Base-by-base conservation (phyloP, 305 asterid genomes). In the Withania somnifera region DNA sequence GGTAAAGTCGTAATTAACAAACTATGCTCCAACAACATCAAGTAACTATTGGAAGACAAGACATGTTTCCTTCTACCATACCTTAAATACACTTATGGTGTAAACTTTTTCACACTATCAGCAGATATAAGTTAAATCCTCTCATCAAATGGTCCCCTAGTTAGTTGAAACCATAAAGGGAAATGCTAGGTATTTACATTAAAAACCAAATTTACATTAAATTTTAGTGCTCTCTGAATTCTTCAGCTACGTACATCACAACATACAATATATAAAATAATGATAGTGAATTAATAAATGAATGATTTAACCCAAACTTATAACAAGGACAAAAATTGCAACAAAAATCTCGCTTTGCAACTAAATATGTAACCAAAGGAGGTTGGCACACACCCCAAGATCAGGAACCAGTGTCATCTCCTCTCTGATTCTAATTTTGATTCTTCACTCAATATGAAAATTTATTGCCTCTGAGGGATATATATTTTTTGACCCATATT, bases 401-500 rank as follows among this genome's bases (percentile, higher is more conserved):
- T 40, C 79, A 47, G 56, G 58, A 47, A 13, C 79, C 40, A 20
- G 22, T 14, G 24, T 9, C 79, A 14, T 42, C n/a, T 45, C 56
- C 57, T 45, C 24, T 73, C 26, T 73, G 60, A 38, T 66, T 66
- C 26, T 73, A 34, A 36, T 64, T 64, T 7, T 63, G 42, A 19
- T 42, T 19, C 75, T 42, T 22, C n/a, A 36, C 42, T 84, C 77
- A 94, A 81, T 94, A 92, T 60, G 97, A 94, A 50, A 92, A 87
- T 88, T 94, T 97, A 32, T 91, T 83, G 52, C 92, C 98, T 84
- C 97, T 88, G 26, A 90, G 78, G 50, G 98, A 94, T 67, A 94
- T 94, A 82, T 94, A 90, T 85, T 94, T 94, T 90, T 90, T 92
- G 64, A 91, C 84, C 98, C 97, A 94, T 58, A 92, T 91, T 7